Conservation (phyloP, 73 alveolate species). For the Paramecium biaurelia region DNA sequence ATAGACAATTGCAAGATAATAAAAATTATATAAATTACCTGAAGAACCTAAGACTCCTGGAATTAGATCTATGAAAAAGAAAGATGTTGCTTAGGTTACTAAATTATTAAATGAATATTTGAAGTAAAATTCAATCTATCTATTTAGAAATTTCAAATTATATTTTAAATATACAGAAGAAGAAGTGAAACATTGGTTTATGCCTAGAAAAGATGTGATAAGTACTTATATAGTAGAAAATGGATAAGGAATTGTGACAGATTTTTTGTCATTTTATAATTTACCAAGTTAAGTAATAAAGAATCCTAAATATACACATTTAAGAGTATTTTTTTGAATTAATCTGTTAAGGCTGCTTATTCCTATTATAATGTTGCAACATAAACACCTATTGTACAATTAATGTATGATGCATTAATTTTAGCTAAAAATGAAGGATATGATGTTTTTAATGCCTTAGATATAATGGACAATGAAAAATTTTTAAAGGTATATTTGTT, state of each 20-base stretch:
- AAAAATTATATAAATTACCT: slow-evolving; percentile 84
- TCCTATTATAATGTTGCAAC: slow-evolving; percentile 81
- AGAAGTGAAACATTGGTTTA: slow-evolving; percentile 85
- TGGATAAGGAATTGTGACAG: slow-evolving; percentile 86
- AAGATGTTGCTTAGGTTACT: slow-evolving; percentile 81
- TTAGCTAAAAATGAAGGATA: slow-evolving; percentile 91
- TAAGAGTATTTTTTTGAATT: slow-evolving; percentile 28
- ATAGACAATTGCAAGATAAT: slow-evolving; percentile 83
- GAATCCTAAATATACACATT: slow-evolving; percentile 77
- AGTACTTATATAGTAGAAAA: slow-evolving; percentile 88
- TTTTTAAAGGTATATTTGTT: slow-evolving; percentile 61
- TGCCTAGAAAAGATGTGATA: slow-evolving; percentile 87
- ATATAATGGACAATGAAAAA: slow-evolving; percentile 92
- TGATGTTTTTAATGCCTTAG: slow-evolving; percentile 97
- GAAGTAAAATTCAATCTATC: not conserved
- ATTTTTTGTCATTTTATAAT: slow-evolving; percentile 94
- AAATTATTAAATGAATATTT: slow-evolving; percentile 75
- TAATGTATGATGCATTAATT: slow-evolving; percentile 86
- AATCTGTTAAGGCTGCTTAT: slow-evolving; percentile 79
- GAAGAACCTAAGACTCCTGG: slow-evolving; percentile 85
- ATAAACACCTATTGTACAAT: slow-evolving; percentile 77
- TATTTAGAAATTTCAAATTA: slow-evolving; percentile 61
- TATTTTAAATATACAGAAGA: slow-evolving; percentile 72
- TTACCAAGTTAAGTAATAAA: slow-evolving; percentile 92
- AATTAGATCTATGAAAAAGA: slow-evolving; percentile 87